These are phyloP conservation scores for Globisporangium apiculatum DNA, from an alignment of 352 stramenopile genomes.

Conservation along the genomic window DNA sequence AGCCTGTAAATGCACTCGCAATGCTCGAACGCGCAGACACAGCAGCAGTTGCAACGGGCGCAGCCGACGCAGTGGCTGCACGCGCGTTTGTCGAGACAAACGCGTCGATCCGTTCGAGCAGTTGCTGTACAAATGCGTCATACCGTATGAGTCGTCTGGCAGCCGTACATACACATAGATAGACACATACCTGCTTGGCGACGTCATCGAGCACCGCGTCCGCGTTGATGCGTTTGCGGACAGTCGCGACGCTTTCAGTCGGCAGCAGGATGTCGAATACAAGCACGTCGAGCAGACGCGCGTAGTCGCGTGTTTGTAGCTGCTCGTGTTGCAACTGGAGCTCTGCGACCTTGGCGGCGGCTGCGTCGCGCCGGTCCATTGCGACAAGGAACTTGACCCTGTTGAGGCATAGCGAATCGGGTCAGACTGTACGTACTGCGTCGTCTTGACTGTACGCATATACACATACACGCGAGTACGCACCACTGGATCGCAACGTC, in stretches of 20 bases:
- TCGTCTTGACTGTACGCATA: no score
- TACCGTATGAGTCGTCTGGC: background rate
- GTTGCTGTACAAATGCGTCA: constrained; percentile 8
- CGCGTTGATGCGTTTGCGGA: constrained; percentile 22
- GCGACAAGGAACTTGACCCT: constrained; percentile 60
- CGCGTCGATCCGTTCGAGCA: constrained; percentile 27
- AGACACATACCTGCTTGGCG: constrained; percentile 30
- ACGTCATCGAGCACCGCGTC: constrained; percentile 36
- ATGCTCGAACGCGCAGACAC: background rate
- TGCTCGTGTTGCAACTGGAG: constrained; percentile 6
- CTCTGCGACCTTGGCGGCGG: constrained; percentile 23
- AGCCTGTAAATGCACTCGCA: background rate
- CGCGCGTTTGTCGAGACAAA: constrained; percentile 11
- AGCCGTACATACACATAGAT: no score
- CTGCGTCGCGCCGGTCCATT: constrained; percentile 36
- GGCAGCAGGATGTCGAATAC: constrained; percentile 41
- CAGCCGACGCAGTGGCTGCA: background rate
- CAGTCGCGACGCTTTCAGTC: constrained; percentile 26
- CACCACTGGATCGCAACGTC: constrained; percentile 38
- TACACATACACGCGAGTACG: background rate
- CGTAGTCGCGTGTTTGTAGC: constrained; percentile 17
- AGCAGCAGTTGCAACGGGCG: no score
- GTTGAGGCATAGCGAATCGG: background rate
- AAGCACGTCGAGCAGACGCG: constrained; percentile 26
- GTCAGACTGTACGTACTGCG: no score